phyloP scores from a whole-genome alignment of 192 early-diverging fungal genomes.

The Podila minutissima region DNA sequence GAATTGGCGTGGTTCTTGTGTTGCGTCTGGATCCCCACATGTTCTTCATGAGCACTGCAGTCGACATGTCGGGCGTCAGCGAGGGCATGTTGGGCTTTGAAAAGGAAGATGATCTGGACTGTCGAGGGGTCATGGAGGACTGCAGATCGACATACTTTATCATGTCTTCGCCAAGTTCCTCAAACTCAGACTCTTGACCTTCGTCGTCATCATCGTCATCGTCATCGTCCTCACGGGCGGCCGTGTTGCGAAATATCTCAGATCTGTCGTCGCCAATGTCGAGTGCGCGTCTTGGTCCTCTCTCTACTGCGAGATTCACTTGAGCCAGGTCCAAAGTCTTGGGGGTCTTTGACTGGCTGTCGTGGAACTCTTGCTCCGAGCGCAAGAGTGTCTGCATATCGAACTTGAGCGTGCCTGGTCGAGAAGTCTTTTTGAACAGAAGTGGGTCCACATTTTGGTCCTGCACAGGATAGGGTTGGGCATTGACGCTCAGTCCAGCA shows the following conservation, averaged over 20 bases:
- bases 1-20: conserved; percentile 6
- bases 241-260: conserved; percentile 3
- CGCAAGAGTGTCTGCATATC: conserved; percentile 20
- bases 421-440: conserved; percentile 33
- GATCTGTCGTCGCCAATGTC: conserved; percentile 28
- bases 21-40: conserved; percentile 17
- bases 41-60: conserved; percentile 33
- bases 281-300: conserved; percentile 16
- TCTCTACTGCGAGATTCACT: conserved; percentile 7
- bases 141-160: conserved; percentile 48
- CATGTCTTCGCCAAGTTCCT: conserved; percentile 48
- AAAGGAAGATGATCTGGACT: conserved; percentile 19
- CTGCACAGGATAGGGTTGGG: conserved; percentile 8
- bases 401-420: conserved; percentile 20
- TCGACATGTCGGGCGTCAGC: conserved; percentile 27
- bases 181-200: conserved; percentile 44
- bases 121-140: conserved; percentile 22
- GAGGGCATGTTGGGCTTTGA: conserved; percentile 3
- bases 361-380: conserved; percentile 24
- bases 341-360: not conserved
- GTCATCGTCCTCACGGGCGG: conserved; percentile 1
- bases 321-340: not conserved
- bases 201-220: conserved; percentile 30
- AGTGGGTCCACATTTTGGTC: conserved; percentile 8
- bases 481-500: conserved; percentile 5